Conservation (phyloP, 345 rosid genomes). For the Aethionema arabicum region DNA sequence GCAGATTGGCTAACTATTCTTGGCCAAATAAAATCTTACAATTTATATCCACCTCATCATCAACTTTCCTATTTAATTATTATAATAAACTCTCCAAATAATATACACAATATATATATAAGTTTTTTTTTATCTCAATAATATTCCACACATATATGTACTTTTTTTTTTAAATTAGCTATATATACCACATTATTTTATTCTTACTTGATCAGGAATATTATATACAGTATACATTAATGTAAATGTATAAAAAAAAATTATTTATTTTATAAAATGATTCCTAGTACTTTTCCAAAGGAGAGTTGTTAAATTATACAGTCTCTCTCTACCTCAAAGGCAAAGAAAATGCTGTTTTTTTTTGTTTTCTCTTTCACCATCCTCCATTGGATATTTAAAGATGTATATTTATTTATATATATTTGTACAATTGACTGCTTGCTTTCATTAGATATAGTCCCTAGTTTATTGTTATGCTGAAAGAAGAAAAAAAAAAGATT, state of each 20-base stretch:
- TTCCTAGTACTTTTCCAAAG: slow-evolving; percentile 42
- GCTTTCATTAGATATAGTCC: slow-evolving; percentile 34
- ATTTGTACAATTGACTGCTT: slow-evolving; percentile 13
- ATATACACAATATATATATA: no score
- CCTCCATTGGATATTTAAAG: slow-evolving; percentile 33
- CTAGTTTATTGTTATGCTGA: slow-evolving; percentile 31
- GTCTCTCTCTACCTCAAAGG: slow-evolving; percentile 20
- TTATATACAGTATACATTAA: not conserved
- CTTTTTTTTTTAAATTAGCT: not conserved
- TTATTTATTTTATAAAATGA: slow-evolving; percentile 22
- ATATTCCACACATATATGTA: no score
- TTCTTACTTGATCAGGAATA: slow-evolving; percentile 24
- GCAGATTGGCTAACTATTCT: slow-evolving; percentile 34
- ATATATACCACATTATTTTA: slow-evolving; percentile 28
- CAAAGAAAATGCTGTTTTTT: no score
- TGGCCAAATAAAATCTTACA: slow-evolving; percentile 37
- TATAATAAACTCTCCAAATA: not conserved
- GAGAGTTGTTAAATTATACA: slow-evolving; percentile 8
- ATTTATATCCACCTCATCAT: slow-evolving; percentile 19
- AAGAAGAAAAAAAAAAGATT: slow-evolving; percentile 26
- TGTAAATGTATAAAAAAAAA: no score
- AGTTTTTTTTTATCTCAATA: no score
- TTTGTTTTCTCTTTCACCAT: slow-evolving; percentile 34
- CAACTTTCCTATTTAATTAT: slow-evolving; percentile 24
- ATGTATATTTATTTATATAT: slow-evolving; percentile 9